A percentile compares a stretch with the other conserved stretches of the same genome.
phyloP scores from a whole-genome alignment of 176 grass and related monocot genomes.

The Raddia guianensis region DNA sequence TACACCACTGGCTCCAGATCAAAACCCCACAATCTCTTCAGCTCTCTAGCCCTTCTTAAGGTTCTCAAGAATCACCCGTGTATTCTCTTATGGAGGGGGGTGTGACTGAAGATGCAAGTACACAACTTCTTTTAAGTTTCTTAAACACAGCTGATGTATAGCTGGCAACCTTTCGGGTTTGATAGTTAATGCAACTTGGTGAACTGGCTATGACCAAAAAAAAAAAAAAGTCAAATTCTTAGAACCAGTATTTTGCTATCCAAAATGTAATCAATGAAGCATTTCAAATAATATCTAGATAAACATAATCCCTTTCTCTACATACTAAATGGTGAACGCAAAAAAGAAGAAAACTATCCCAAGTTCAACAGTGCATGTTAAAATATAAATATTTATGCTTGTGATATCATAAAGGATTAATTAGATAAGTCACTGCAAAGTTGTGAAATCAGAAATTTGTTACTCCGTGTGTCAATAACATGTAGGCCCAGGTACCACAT shows the following conservation, averaged over 20 bases:
- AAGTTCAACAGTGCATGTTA: background rate
- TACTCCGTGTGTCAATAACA: no score
- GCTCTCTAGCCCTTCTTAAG: background rate
- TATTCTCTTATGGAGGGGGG: slow-evolving; percentile 4
- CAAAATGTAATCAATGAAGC: background rate
- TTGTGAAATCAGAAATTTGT: no score
- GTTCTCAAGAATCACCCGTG: slow-evolving; percentile 12
- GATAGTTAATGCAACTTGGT: background rate
- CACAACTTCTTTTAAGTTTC: background rate
- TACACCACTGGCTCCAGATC: slow-evolving; percentile 33
- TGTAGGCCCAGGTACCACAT: no score
- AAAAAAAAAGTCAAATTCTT: background rate
- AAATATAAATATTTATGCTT: background rate
- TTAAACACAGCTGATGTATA: background rate
- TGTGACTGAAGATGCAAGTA: background rate
- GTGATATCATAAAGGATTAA: background rate
- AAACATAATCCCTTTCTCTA: background rate
- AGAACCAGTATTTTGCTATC: background rate
- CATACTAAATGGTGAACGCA: background rate
- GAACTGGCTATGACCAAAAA: background rate
- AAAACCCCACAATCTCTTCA: background rate
- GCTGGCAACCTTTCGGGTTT: background rate
- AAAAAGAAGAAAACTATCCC: background rate
- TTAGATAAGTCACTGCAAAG: no score
- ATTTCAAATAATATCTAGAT: background rate